A percentile compares a stretch with the other conserved stretches of the same genome.
Conservation (phyloP, 2,329 filamentous ascomycete species). For the Trichoderma atrobrunneum region DNA sequence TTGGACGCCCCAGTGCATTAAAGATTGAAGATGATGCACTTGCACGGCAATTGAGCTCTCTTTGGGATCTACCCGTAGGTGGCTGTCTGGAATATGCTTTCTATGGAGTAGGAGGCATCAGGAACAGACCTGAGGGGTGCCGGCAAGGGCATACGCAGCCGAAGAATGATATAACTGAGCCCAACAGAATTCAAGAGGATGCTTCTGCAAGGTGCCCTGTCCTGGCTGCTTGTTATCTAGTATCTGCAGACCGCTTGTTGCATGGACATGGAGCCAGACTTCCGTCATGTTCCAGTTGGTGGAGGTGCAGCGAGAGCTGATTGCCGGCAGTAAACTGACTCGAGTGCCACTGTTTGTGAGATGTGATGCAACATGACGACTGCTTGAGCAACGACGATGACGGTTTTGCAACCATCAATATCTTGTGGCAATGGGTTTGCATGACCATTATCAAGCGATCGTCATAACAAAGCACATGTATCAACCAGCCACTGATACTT, state of each 20-base stretch:
- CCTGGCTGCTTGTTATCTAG: neutral
- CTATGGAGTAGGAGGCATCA: neutral
- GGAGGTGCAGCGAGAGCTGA: neutral
- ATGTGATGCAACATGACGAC: neutral
- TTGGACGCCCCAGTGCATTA: neutral
- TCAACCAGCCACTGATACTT: neutral
- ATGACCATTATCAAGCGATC: neutral
- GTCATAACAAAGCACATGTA: neutral
- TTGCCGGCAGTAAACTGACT: neutral
- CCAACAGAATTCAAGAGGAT: constrained; percentile 1
- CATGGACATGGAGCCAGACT: neutral
- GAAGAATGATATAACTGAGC: neutral
- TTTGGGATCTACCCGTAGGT: neutral
- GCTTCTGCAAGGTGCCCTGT: constrained; percentile 6
- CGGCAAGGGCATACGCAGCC: neutral
- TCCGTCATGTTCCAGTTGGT: neutral
- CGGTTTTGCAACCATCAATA: neutral
- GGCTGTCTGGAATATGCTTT: too few relatives aligned
- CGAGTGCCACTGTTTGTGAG: neutral
- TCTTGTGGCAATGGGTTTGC: neutral
- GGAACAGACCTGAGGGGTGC: neutral
- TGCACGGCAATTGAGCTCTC: neutral
- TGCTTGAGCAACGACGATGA: neutral
- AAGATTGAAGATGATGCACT: neutral
- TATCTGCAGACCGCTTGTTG: constrained; percentile 18